Evolutionary conservation across 192 early-diverging fungal species (phyloP).

Genomic region (Obelidium mucronatum): DNA sequence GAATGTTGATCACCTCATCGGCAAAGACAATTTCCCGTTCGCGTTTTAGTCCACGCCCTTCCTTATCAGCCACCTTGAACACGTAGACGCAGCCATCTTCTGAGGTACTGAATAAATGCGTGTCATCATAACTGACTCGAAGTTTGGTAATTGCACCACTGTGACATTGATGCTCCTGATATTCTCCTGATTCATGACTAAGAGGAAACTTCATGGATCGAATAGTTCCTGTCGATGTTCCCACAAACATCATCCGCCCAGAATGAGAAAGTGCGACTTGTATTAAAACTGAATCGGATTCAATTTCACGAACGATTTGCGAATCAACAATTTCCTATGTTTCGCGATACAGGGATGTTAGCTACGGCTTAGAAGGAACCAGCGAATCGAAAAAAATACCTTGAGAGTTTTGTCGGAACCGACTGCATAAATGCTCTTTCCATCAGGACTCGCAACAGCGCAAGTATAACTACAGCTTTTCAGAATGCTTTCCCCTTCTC

Average conservation of each 20-base stretch:
- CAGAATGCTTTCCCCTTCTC: slow-evolving; percentile 65
- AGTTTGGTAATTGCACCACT: slow-evolving; percentile 59
- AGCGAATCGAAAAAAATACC: too few relatives aligned
- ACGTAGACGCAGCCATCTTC: slow-evolving; percentile 67
- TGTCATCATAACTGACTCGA: slow-evolving; percentile 64
- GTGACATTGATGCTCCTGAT: slow-evolving; percentile 68
- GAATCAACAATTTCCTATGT: slow-evolving; percentile 69
- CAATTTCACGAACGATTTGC: slow-evolving; percentile 60
- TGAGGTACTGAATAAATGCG: slow-evolving; percentile 62
- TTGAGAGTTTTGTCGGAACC: slow-evolving; percentile 67
- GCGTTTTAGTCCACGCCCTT: slow-evolving; percentile 55
- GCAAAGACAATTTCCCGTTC: slow-evolving; percentile 63
- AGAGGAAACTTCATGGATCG: slow-evolving; percentile 67
- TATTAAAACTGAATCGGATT: slow-evolving; percentile 59
- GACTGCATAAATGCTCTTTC: slow-evolving; percentile 61
- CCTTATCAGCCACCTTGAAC: slow-evolving; percentile 64
- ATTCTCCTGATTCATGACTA: slow-evolving; percentile 51
- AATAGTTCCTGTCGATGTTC: slow-evolving; percentile 60
- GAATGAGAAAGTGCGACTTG: slow-evolving; percentile 66
- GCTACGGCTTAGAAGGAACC: not conserved
- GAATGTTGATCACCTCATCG: slow-evolving; percentile 52
- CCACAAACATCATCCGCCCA: slow-evolving; percentile 69
- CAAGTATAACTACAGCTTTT: slow-evolving; percentile 66
- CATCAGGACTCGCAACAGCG: slow-evolving; percentile 58
- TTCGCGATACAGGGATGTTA: not conserved